Evolutionary conservation across 129 eudicot genomes (phyloP), one percentile per base, ranked within the genome.

Genomic region (Tanacetum coccineum): DNA sequence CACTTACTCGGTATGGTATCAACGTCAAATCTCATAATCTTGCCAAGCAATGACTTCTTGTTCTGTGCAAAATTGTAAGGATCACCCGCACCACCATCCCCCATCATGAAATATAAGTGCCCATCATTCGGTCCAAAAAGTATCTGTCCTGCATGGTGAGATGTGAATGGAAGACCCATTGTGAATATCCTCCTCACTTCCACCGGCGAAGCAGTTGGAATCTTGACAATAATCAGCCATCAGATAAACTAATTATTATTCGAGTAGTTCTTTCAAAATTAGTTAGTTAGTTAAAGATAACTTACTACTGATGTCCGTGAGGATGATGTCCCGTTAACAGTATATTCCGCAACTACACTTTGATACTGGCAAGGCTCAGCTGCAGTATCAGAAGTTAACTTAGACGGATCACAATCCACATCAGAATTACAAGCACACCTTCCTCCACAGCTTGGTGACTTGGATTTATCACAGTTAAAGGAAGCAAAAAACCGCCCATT

Each of bases 401-500:
- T 74, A 10, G 96, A 81, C 19, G 97, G 97, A 64, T 91, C 97
- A 78, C 96, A 91, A 5, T 85, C 57, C 59, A 87, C 94, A 13
- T 87, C 97, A 8, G 96, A 91, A 56, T 91, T 91, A 67, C 96
- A 87, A 3, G 96, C 79, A 74, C 97, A 91, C 64, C 96, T 82
- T 30, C 97, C 97, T 0, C 76, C 78, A 66, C 96, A 91, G 11
- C 76, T 80, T 9, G 90, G 82, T 74, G 83, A 81, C 64, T 67
- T 56, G 19, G 85, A 46, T 72, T 83, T 91, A 52, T 91, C 97
- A 69, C 97, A 87, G 61, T 79, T 87, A 55, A 81, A 91, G 13
- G 96, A 91, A 36, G 80, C 94, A 14, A 87, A 91, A 40, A 91
- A 85, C 20, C 97, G 76, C 47, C 96, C 97, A 21, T 91, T 91